phyloP scores from a whole-genome alignment of 805 yeast genomes.

The Metschnikowia corniflorae region DNA sequence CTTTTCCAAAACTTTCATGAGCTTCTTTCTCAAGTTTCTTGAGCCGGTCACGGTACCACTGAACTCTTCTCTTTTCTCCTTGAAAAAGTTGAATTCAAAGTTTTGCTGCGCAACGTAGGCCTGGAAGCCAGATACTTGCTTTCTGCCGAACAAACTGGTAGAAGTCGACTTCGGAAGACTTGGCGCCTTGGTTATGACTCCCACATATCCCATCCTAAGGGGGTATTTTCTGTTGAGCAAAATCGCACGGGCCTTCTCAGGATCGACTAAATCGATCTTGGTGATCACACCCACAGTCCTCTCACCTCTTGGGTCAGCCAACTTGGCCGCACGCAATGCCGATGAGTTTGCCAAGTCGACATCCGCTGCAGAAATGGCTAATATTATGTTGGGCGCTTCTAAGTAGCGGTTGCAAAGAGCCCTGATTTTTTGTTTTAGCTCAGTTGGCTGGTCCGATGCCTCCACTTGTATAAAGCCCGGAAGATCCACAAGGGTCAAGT shows the following conservation, averaged over 20 bases:
- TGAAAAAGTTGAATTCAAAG: slow-evolving; percentile 56
- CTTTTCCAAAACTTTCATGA: slow-evolving; percentile 81
- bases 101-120: slow-evolving; percentile 66
- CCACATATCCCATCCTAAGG: slow-evolving; percentile 93
- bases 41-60: slow-evolving; percentile 73
- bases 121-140: slow-evolving; percentile 47
- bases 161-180: slow-evolving; percentile 25
- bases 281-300: slow-evolving; percentile 96
- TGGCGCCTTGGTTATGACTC: slow-evolving; percentile 89
- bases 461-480: slow-evolving; percentile 98
- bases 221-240: slow-evolving; percentile 83
- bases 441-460: slow-evolving; percentile 92
- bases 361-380: slow-evolving; percentile 96
- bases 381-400: slow-evolving; percentile 86
- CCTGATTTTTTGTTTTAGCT: slow-evolving; percentile 73
- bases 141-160: slow-evolving; percentile 45
- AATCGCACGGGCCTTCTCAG: slow-evolving; percentile 63
- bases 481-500: slow-evolving; percentile 86
- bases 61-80: slow-evolving; percentile 56
- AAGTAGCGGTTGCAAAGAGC: slow-evolving; percentile 80
- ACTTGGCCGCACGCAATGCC: slow-evolving; percentile 84
- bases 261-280: slow-evolving; percentile 84
- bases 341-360: slow-evolving; percentile 96
- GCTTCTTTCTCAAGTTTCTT: slow-evolving; percentile 65
- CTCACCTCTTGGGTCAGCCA: slow-evolving; percentile 90